phyloP scores from a whole-genome alignment of 2,329 filamentous ascomycete species.

The Stachybotrys echinatus region DNA sequence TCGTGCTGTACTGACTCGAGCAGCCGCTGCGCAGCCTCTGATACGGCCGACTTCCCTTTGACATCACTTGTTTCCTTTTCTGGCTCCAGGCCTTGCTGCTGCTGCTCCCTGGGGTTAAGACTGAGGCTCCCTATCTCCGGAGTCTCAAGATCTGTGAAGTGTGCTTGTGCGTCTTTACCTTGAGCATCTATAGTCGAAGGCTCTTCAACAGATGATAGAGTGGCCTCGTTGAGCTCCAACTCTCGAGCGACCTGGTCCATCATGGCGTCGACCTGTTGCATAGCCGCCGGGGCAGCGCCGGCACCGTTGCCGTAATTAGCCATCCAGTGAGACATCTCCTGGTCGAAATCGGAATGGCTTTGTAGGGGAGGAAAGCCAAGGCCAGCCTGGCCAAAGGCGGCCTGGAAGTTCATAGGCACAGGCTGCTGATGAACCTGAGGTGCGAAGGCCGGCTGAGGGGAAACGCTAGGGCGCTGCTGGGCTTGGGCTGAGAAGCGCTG shows the following conservation, averaged over 20 bases:
- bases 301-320: conserved; percentile 22
- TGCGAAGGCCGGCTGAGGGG: conserved; percentile 9
- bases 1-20: conserved; percentile 39
- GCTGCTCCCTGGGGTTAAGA: conserved; percentile 9
- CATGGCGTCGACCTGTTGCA: conserved; percentile 34
- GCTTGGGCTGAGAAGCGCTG: conserved; percentile 20
- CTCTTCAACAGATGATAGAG: conserved; percentile 7
- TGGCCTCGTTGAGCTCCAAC: conserved; percentile 29
- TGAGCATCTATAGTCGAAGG: not conserved
- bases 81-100: conserved; percentile 3
- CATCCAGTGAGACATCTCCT: conserved; percentile 37
- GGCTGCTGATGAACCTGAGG: conserved; percentile 14
- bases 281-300: conserved; percentile 19
- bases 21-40: conserved; percentile 35
- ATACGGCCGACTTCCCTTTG: conserved; percentile 28
- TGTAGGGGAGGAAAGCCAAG: conserved; percentile 16
- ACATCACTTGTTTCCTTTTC: conserved; percentile 9
- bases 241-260: conserved; percentile 38
- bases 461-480: conserved; percentile 14
- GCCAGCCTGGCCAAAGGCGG: conserved; percentile 23
- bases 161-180: not conserved
- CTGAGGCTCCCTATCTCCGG: conserved; percentile 27
- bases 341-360: conserved; percentile 29
- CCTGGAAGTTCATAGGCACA: conserved; percentile 21
- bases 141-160: conserved; percentile 21